Conservation (phyloP, 2,329 filamentous ascomycete species). For the Arthrobotrys sphaeroides region DNA sequence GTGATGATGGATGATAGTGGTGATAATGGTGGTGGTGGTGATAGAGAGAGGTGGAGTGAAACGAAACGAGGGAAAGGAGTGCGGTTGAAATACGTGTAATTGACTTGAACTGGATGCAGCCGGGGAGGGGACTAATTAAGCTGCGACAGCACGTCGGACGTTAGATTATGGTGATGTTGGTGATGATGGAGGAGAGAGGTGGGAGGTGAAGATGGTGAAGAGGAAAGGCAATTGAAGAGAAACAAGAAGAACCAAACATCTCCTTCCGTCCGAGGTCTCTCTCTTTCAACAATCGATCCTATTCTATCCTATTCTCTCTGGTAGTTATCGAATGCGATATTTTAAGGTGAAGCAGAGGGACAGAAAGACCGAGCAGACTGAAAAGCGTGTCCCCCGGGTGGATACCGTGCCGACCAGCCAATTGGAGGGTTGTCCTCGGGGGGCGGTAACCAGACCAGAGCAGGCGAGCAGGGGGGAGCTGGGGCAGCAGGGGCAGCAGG, state of each 20-base stretch:
- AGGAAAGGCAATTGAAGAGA: constrained; percentile 18
- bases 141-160: constrained; percentile 55
- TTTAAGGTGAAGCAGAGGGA: neutral
- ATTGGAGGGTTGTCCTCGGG: too few relatives aligned
- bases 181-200: constrained; percentile 49
- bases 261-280: constrained; percentile 6
- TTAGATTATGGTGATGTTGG: constrained; percentile 44
- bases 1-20: constrained; percentile 48
- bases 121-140: constrained; percentile 34
- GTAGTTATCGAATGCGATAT: neutral
- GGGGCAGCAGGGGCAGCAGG: too few relatives aligned
- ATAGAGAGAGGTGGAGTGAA: constrained; percentile 23
- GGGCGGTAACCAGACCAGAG: too few relatives aligned
- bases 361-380: too few relatives aligned
- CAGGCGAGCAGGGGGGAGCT: too few relatives aligned
- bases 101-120: too few relatives aligned
- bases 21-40: constrained; percentile 50
- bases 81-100: constrained; percentile 59
- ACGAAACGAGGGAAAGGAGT: constrained; percentile 49
- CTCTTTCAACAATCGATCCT: neutral
- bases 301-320: neutral
- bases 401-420: too few relatives aligned
- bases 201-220: constrained; percentile 54
- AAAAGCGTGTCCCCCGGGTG: constrained; percentile 5
- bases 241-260: neutral